Evolutionary conservation across 2,329 filamentous ascomycete genomes (phyloP).

Genomic region (Pestalotiopsis sp.): DNA sequence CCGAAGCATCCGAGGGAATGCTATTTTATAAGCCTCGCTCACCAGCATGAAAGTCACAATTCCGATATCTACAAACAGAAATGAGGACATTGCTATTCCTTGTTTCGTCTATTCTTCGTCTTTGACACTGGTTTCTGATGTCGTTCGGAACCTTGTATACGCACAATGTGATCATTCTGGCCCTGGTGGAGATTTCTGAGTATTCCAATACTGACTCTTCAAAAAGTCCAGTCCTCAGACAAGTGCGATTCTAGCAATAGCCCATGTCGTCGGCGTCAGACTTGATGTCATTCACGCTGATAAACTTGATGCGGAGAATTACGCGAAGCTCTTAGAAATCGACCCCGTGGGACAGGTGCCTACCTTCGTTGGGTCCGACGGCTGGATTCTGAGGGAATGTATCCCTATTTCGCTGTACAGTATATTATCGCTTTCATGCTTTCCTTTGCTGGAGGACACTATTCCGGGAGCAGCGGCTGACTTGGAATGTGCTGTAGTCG

Average conservation of each 20-base stretch:
- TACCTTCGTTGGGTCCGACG: constrained; percentile 18
- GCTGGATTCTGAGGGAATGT: constrained; percentile 20
- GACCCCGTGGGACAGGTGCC: constrained; percentile 19
- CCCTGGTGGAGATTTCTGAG: not conserved
- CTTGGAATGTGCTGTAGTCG: constrained; percentile 8
- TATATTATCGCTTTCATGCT: constrained; percentile 4
- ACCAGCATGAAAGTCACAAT: not conserved
- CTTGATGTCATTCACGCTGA: not conserved
- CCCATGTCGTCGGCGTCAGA: not conserved
- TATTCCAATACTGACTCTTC: too few relatives aligned
- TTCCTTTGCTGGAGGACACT: not conserved
- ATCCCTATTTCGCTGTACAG: constrained; percentile 20
- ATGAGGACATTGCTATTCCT: not conserved
- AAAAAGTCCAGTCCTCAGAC: not conserved
- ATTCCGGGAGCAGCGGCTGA: not conserved
- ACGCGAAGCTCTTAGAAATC: not conserved
- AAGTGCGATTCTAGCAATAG: not conserved
- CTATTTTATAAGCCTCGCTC: not conserved
- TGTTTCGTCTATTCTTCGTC: not conserved
- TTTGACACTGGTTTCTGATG: not conserved
- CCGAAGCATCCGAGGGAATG: not conserved
- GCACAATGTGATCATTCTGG: not conserved
- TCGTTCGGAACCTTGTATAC: not conserved
- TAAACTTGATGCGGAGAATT: not conserved
- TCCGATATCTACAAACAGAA: not conserved